These are phyloP conservation scores for Pleurotus ostreatus DNA, from an alignment of 768 basidiomycete species.

Conservation along the genomic window DNA sequence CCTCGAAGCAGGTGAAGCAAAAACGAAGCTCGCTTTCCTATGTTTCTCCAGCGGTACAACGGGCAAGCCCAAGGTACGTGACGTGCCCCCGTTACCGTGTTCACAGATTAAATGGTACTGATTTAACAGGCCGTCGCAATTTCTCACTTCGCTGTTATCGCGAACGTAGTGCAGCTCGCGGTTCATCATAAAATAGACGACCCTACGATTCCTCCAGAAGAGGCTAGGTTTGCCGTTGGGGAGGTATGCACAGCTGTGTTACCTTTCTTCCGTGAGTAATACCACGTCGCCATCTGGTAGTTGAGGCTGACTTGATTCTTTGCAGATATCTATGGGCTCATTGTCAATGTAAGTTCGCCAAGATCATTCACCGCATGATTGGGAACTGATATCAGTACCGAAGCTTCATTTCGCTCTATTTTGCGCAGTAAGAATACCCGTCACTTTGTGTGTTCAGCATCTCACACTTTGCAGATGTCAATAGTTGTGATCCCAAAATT, in stretches of 20 bases:
- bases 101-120: background rate
- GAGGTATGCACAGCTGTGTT: slow-evolving; percentile 34
- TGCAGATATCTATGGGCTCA: slow-evolving; percentile 35
- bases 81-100: background rate
- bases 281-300: slow-evolving; percentile 6
- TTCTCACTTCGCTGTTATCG: slow-evolving; percentile 42
- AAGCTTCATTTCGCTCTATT: slow-evolving; percentile 33
- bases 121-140: slow-evolving; percentile 42
- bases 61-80: slow-evolving; percentile 37
- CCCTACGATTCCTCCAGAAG: slow-evolving; percentile 21
- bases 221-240: slow-evolving; percentile 32
- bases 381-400: no score
- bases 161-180: slow-evolving; percentile 37
- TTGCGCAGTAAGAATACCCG: slow-evolving; percentile 24
- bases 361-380: background rate
- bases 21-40: slow-evolving; percentile 44
- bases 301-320: slow-evolving; percentile 14
- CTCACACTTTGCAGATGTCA: slow-evolving; percentile 12
- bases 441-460: no score
- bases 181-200: slow-evolving; percentile 26
- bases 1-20: slow-evolving; percentile 38
- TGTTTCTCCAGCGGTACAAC: slow-evolving; percentile 53
- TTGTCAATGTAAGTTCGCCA: slow-evolving; percentile 25
- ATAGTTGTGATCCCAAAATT: slow-evolving; percentile 46
- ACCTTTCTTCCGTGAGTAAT: slow-evolving; percentile 28